A percentile compares a stretch with the other conserved stretches of the same genome.
These are phyloP conservation scores for Diaporthe caulivora DNA, from an alignment of 2,329 filamentous ascomycete genomes.

Conservation along the genomic window DNA sequence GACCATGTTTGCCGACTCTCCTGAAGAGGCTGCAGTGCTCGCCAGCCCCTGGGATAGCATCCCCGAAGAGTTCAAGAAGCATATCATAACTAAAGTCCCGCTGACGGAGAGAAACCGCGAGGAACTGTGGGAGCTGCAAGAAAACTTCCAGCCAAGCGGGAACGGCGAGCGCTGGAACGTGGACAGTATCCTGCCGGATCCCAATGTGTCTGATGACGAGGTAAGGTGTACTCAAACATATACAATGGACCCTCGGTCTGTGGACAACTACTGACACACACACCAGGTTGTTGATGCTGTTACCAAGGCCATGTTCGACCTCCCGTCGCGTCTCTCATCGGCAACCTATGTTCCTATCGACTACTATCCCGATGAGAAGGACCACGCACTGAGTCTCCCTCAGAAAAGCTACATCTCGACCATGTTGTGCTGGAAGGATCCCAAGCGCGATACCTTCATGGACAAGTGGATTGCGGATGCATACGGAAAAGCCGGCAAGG, in stretches of 20 bases:
- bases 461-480: not conserved
- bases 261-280: not conserved
- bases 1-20: conserved; percentile 19
- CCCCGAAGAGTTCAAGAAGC: not conserved
- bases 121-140: not conserved
- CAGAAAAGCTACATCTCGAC: not conserved
- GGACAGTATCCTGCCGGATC: not conserved
- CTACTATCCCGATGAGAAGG: not conserved
- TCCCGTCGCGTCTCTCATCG: not conserved
- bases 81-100: not conserved
- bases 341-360: not conserved
- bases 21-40: not conserved
- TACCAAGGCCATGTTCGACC: not conserved
- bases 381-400: not conserved
- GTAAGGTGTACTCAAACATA: not conserved
- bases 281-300: not conserved
- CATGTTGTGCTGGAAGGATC: conserved; percentile 3
- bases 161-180: conserved; percentile 18
- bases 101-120: not conserved
- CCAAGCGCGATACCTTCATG: not conserved
- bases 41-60: conserved; percentile 1
- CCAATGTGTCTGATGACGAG: not conserved
- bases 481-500: not conserved
- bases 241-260: no score
- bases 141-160: not conserved